Conservation (phyloP, 2,329 filamentous ascomycete species). For the Cytospora chrysosperma region DNA sequence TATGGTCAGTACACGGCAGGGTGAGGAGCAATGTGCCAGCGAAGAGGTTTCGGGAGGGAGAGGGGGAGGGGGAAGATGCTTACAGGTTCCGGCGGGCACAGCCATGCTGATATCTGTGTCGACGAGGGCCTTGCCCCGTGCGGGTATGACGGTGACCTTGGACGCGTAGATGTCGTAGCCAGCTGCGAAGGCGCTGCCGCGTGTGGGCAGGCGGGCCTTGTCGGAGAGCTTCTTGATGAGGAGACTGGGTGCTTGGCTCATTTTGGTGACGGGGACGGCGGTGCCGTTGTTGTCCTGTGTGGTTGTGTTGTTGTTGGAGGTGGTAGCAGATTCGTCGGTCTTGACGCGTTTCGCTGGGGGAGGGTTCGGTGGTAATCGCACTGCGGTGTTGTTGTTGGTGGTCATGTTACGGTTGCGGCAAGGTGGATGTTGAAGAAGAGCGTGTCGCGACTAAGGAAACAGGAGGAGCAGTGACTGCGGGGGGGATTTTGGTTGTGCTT, state of each 20-base stretch:
- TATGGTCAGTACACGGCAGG: not conserved
- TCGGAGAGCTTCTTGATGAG: constrained; percentile 85
- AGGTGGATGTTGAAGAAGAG: constrained; percentile 10
- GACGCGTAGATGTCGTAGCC: constrained; percentile 92
- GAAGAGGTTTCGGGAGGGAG: not conserved
- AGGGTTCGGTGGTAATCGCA: constrained; percentile 62
- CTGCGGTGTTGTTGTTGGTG: constrained; percentile 34
- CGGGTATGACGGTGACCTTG: constrained; percentile 71
- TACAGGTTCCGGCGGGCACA: constrained; percentile 87
- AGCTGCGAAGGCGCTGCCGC: constrained; percentile 84
- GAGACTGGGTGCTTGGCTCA: constrained; percentile 57
- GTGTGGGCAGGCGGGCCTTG: constrained; percentile 78
- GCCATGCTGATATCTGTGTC: constrained; percentile 91
- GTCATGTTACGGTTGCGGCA: constrained; percentile 32
- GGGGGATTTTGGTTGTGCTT: not conserved
- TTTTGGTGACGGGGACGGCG: constrained; percentile 31
- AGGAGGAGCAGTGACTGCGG: not conserved
- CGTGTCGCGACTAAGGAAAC: not conserved
- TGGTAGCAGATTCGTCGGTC: constrained; percentile 42
- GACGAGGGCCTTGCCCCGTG: constrained; percentile 80
- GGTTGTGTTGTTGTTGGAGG: constrained; percentile 26
- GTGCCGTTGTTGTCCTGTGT: constrained; percentile 30
- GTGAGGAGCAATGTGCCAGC: not conserved
- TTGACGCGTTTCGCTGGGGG: constrained; percentile 81
- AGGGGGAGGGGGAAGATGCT: constrained; percentile 32